Conservation (phyloP, 2,329 filamentous ascomycete species). For the Colletotrichum echinochloae region DNA sequence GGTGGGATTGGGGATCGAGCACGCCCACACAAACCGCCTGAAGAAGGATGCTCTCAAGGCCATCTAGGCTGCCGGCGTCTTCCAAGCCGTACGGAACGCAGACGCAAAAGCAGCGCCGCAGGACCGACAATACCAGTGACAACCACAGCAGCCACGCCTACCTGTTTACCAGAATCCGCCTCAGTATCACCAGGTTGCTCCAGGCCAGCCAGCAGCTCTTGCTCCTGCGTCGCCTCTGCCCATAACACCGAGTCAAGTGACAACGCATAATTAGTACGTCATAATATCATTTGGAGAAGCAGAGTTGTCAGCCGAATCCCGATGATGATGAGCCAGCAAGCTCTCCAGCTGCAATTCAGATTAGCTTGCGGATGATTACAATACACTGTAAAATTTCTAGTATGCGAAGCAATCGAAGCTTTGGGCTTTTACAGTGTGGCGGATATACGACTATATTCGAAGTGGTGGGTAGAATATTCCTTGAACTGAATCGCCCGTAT, state of each 20-base stretch:
- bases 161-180: not conserved
- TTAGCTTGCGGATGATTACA: too few species aligned
- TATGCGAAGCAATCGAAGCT: too few species aligned
- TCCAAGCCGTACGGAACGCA: slow-evolving; percentile 47
- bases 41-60: slow-evolving; percentile 51
- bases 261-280: not conserved
- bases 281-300: not conserved
- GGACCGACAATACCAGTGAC: slow-evolving; percentile 33
- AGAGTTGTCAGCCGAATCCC: not conserved
- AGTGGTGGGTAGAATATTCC: too few species aligned
- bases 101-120: slow-evolving; percentile 44
- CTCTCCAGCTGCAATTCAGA: too few species aligned
- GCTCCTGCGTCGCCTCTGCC: not conserved
- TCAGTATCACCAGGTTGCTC: not conserved
- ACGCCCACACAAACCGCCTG: slow-evolving; percentile 50
- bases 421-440: too few species aligned
- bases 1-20: slow-evolving; percentile 51
- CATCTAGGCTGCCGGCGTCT: slow-evolving; percentile 49
- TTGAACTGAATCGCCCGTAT: too few species aligned
- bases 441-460: too few species aligned
- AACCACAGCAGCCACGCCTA: slow-evolving; percentile 35
- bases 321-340: not conserved
- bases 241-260: not conserved
- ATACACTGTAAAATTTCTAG: too few species aligned
- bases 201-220: not conserved